Evolutionary conservation across 805 yeast genomes (phyloP).

Genomic region (Huiozyma sinensis): DNA sequence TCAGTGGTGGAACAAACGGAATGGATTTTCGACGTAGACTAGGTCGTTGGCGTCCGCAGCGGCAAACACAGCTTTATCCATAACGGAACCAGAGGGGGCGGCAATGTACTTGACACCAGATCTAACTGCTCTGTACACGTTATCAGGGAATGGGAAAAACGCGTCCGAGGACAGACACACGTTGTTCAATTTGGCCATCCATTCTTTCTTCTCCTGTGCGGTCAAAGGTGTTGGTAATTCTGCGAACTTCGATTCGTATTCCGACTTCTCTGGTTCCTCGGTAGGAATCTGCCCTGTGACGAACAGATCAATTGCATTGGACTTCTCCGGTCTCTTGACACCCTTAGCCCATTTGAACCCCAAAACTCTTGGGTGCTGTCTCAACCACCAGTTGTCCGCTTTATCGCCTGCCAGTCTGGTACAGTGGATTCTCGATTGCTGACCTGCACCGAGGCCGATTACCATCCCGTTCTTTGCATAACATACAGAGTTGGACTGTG

Average conservation of each 20-base stretch:
- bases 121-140: constrained; percentile 92
- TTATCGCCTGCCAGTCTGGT: constrained; percentile 98
- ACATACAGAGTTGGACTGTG: constrained; percentile 98
- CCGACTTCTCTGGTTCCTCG: constrained; percentile 84
- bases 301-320: constrained; percentile 89
- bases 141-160: constrained; percentile 99
- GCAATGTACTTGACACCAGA: constrained; percentile 92
- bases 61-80: constrained; percentile 90
- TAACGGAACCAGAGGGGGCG: constrained; percentile 95
- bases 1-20: constrained; percentile 94
- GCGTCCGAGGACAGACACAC: constrained; percentile 95
- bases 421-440: constrained; percentile 97
- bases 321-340: constrained; percentile 95
- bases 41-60: constrained; percentile 88
- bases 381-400: constrained; percentile 99
- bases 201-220: constrained; percentile 70
- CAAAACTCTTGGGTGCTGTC: constrained; percentile 92
- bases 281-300: constrained; percentile 89
- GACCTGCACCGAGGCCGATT: constrained; percentile 97
- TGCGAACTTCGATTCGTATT: constrained; percentile 82
- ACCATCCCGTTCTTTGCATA: constrained; percentile 99
- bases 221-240: constrained; percentile 76
- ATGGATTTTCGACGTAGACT: constrained; percentile 92
- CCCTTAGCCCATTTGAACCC: constrained; percentile 97
- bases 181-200: constrained; percentile 66